Conservation (phyloP, 768 basidiomycete genomes). For the Tephrocybe sp. region DNA sequence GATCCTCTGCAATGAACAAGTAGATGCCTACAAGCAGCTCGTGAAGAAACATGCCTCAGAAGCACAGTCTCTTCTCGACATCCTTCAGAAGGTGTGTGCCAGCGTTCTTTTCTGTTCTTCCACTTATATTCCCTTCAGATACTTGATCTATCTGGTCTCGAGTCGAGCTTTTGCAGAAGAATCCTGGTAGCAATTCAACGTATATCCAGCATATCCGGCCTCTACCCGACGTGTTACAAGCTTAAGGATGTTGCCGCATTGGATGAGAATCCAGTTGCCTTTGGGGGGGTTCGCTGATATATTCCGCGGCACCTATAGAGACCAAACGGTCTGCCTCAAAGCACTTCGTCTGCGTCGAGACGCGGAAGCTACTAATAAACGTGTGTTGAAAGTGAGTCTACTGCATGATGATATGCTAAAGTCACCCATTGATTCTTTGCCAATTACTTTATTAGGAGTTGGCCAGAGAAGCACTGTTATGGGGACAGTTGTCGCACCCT, state of each 20-base stretch:
- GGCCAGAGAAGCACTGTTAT: neutral
- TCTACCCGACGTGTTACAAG: neutral
- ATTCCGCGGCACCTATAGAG: neutral
- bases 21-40: neutral
- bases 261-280: neutral
- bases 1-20: neutral
- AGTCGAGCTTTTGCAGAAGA: neutral
- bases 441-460: neutral
- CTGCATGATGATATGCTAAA: neutral
- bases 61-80: neutral
- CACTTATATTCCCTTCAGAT: neutral
- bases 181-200: neutral
- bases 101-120: neutral
- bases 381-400: neutral
- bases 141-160: neutral
- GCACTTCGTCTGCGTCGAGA: neutral
- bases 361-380: neutral
- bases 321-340: neutral
- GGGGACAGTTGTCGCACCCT: slow-evolving; percentile 5
- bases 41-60: neutral
- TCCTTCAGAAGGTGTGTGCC: neutral
- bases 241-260: neutral
- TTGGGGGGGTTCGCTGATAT: neutral
- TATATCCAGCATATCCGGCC: neutral
- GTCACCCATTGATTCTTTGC: neutral